Base-by-base conservation (phyloP, 805 yeast genomes). In the Cyberlindnera sargentensis region DNA sequence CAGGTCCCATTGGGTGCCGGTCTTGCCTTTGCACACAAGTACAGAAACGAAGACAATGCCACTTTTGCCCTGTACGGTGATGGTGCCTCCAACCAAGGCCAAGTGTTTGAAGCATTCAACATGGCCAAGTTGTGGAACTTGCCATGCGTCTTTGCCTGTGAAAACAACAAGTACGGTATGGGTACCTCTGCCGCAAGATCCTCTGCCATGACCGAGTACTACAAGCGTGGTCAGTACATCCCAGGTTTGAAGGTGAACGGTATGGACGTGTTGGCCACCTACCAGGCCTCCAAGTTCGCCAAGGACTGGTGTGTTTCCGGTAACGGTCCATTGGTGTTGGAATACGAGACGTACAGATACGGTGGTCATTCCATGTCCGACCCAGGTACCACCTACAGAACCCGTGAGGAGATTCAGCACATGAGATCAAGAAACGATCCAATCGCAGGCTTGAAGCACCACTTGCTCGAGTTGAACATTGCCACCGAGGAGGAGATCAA, bases 281-380 rank as follows among this genome's bases (percentile, higher is more conserved):
- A 87, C 78, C 95, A 85, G 70, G 99, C 95, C 49, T 85, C 96
- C 58, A 86, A 84, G 71, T 93, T 86, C 61, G 98, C 98, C 62
- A 90, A 89, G 75, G 96, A 91, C 69, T 93, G 95, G 96, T 75
- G 86, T 67, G 75, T 84, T 50, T 72, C 82, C 48, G 96, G 96
- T 63, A 90, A 91, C 63, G 99, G 98, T 53, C 99, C 99, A 52
- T 71, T 93, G 56, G 96, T 93, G 43, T 64, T 93, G 57, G 99
- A 93, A 76, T 93, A 84, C 72, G 97, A 90, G 75, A 93, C 99
- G 58, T 93, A 93, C 75, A 85, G 99, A 78, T 93, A 93, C 68
- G 98, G 98, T 76, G 99, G 99, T 69, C 99, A 93, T 81, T 93
- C 99, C 57, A 93, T 93, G 98, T 91, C 98, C 57, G 99, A 93